Base-by-base conservation (phyloP, 371 early-diverging fungal genomes). In the Mucor velutinosus region DNA sequence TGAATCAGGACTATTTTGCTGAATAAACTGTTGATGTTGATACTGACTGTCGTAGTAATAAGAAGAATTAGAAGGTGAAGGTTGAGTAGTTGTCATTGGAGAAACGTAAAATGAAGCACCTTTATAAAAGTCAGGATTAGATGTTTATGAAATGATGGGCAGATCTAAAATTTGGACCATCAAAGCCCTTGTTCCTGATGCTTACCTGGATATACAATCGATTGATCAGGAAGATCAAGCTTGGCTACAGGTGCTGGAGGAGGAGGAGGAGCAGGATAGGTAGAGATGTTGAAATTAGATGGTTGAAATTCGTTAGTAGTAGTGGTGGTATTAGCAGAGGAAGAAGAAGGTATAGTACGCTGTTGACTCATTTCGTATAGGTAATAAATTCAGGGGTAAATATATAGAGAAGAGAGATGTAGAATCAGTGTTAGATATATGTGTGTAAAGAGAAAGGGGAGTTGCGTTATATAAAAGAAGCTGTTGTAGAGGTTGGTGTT, bases 41-140 rank as follows among this genome's bases (percentile, higher is more conserved):
- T 58, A 30, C 21, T 45, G 47, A 55, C 37, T 65, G 25, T 71
- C 71, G 64, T 71, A 71, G 60, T 59, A 69, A 55, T 67, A 71
- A 57, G 67, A 66, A n/a, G 33, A 51, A 23, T 21, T 59, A 64
- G 69, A 49, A 53, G 69, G 61, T 25, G 73, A 62, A 43, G 67
- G 53, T 58, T 69, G 62, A 39, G 57, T 57, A 27, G 58, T 62
- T 30, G 71, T 53, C 67, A 73, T 66, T 59, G 68, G 69, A 58
- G 75, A 69, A 35, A 75, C 67, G 62, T 75, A 75, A 51, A 75
- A 75, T 17, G 69, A 59, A 49, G 75, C 66, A 41, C 66, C 75
- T 75, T 37, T 49, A 29, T 15, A 57, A 53, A 51, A 41, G 25
- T 37, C 15, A 43, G 57, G 23, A 60, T 60, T 25, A 56, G 49